These are phyloP conservation scores for Colletotrichum noveboracense DNA, from an alignment of 2,329 filamentous ascomycete species.

Conservation along the genomic window DNA sequence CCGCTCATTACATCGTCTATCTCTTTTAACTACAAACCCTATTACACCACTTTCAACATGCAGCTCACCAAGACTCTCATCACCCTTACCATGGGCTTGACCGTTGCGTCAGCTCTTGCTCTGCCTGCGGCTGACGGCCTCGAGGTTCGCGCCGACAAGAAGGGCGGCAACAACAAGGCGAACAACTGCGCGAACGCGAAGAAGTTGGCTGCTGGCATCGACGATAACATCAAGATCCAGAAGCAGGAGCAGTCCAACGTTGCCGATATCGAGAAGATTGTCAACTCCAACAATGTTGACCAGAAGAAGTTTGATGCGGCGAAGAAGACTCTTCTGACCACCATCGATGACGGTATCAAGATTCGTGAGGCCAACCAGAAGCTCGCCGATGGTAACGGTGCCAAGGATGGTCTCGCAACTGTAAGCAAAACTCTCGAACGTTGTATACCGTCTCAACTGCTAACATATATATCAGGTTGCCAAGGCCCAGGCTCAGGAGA, in stretches of 20 bases:
- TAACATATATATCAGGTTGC: not conserved
- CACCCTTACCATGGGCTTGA: not conserved
- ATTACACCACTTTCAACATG: not conserved
- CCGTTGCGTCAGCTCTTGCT: not conserved
- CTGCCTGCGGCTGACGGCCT: not conserved
- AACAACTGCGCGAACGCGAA: conserved; percentile 19
- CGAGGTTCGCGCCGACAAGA: not conserved
- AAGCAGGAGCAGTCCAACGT: conserved; percentile 24
- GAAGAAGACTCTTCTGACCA: conserved; percentile 21
- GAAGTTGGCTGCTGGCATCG: conserved; percentile 27
- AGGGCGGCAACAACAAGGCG: not conserved
- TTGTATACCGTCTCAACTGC: not conserved
- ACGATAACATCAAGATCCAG: conserved; percentile 27
- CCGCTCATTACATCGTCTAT: not conserved
- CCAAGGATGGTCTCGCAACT: conserved; percentile 19
- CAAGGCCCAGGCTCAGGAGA: not conserved
- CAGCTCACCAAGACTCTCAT: not conserved
- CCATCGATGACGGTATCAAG: conserved; percentile 26
- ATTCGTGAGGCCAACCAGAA: conserved; percentile 27
- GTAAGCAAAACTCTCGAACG: not conserved
- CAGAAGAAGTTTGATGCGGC: conserved; percentile 18
- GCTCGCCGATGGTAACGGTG: conserved; percentile 21
- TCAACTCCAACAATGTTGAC: conserved; percentile 14
- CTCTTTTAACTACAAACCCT: not conserved
- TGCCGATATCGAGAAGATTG: not conserved